Percentiles rank a stretch among this genome's conserved stretches.
phyloP scores from a whole-genome alignment of 2,329 filamentous ascomycete species.

The Myriosclerotinia curreyana region DNA sequence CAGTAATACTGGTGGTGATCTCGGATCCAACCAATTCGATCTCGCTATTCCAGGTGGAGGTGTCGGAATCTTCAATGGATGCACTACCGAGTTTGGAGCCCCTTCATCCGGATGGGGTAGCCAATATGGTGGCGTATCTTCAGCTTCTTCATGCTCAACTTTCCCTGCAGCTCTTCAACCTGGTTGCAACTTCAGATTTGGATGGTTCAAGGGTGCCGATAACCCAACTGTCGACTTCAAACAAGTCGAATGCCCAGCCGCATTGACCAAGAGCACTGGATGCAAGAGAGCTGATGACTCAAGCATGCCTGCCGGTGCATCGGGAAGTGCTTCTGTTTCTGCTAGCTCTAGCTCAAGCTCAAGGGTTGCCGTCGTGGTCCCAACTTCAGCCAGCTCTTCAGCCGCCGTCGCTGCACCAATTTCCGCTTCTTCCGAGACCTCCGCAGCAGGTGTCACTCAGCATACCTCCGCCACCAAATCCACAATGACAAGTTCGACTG shows the following conservation, averaged over 20 bases:
- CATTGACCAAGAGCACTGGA: conserved; percentile 45
- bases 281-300: conserved; percentile 39
- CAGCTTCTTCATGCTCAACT: conserved; percentile 43
- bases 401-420: not conserved
- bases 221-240: conserved; percentile 48
- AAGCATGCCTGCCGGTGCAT: conserved; percentile 16
- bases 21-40: conserved; percentile 58
- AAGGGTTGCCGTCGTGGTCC: not conserved
- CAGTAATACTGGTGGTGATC: conserved; percentile 56
- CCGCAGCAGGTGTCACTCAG: not conserved
- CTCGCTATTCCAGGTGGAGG: conserved; percentile 54
- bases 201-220: conserved; percentile 51
- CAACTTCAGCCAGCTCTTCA: not conserved
- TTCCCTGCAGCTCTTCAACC: conserved; percentile 46
- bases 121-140: conserved; percentile 49
- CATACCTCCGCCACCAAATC: not conserved
- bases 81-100: conserved; percentile 47
- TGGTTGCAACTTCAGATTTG: conserved; percentile 53
- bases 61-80: conserved; percentile 54
- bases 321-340: not conserved
- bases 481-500: not conserved
- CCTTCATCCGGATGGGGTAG: conserved; percentile 45
- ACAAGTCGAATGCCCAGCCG: conserved; percentile 48
- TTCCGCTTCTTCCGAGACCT: not conserved
- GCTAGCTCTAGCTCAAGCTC: not conserved